A percentile compares a stretch with the other conserved stretches of the same genome.
Conservation (phyloP, 23 red algal genomes). For the Gracilaria gracilis region DNA sequence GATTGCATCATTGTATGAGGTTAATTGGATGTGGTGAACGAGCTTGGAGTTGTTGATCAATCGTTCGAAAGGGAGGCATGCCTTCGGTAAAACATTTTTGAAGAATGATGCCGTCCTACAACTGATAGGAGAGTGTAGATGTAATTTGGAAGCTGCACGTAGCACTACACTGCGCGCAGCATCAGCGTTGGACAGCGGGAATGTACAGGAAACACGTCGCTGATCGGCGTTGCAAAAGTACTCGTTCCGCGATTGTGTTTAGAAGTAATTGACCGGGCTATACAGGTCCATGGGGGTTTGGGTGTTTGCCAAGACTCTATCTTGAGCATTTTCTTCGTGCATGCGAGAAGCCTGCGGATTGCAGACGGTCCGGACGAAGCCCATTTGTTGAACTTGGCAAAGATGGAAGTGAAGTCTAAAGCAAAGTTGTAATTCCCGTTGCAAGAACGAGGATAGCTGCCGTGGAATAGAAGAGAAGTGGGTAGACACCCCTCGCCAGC, state of each 20-base stretch:
- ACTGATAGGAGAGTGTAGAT: constrained; percentile 62
- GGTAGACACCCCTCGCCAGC: too few species aligned
- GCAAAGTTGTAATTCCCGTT: constrained; percentile 55
- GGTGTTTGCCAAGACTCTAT: constrained; percentile 87
- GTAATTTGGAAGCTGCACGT: constrained; percentile 71
- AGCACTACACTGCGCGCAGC: constrained; percentile 35
- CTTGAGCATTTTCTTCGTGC: constrained; percentile 64
- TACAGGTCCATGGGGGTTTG: constrained; percentile 83
- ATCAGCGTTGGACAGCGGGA: constrained; percentile 50
- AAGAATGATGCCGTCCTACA: constrained; percentile 73
- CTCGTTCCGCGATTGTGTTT: constrained; percentile 59
- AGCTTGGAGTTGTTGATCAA: constrained; percentile 56
- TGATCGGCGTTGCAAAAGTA: constrained; percentile 77
- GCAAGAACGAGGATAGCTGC: too few species aligned
- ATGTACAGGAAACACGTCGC: constrained; percentile 12
- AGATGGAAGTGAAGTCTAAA: constrained; percentile 22
- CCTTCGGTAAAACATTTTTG: constrained; percentile 59
- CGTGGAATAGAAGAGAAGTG: too few species aligned
- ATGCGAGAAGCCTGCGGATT: constrained; percentile 76
- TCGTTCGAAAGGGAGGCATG: constrained; percentile 57
- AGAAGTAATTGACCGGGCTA: constrained; percentile 76
- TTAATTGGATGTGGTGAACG: constrained; percentile 75
- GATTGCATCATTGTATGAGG: constrained; percentile 96
- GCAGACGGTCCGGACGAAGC: constrained; percentile 96
- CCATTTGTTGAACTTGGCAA: constrained; percentile 59